A percentile compares a stretch with the other conserved stretches of the same genome.
These are phyloP conservation scores for Phytophthora ramorum DNA, from an alignment of 352 stramenopile species.

Conservation along the genomic window DNA sequence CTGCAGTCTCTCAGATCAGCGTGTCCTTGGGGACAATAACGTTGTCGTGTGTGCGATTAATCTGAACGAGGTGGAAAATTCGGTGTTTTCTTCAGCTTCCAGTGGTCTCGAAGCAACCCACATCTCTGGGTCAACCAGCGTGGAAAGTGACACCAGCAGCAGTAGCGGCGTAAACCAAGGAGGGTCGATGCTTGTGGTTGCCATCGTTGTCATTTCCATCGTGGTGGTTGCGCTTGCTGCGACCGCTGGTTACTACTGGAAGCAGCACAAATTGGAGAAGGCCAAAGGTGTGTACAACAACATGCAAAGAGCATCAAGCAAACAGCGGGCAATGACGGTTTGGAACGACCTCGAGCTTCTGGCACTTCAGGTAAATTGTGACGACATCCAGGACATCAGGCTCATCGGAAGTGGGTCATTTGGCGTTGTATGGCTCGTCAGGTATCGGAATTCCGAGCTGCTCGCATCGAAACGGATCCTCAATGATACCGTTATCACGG, in stretches of 20 bases:
- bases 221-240: constrained; percentile 8
- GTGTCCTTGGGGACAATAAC: constrained; percentile 16
- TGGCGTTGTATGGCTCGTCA: constrained; percentile 32
- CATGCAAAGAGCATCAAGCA: constrained; percentile 6
- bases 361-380: constrained; percentile 18
- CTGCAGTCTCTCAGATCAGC: constrained; percentile 18
- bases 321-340: constrained; percentile 10
- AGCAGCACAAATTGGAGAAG: constrained; percentile 1
- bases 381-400: constrained; percentile 30
- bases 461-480: constrained; percentile 35
- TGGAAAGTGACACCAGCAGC: constrained; percentile 1
- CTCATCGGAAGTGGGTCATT: constrained; percentile 29
- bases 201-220: background rate
- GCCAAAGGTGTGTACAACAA: constrained; percentile 2
- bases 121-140: constrained; percentile 5
- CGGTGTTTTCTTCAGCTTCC: constrained; percentile 8
- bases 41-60: constrained; percentile 16
- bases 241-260: constrained; percentile 16
- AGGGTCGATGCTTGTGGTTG: constrained; percentile 3
- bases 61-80: background rate
- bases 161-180: background rate
- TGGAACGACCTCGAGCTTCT: constrained; percentile 32
- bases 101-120: background rate
- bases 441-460: constrained; percentile 25
- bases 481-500: constrained; percentile 2